Evolutionary conservation across 2,329 filamentous ascomycete genomes (phyloP).

Genomic region (Eutypella sp.): DNA sequence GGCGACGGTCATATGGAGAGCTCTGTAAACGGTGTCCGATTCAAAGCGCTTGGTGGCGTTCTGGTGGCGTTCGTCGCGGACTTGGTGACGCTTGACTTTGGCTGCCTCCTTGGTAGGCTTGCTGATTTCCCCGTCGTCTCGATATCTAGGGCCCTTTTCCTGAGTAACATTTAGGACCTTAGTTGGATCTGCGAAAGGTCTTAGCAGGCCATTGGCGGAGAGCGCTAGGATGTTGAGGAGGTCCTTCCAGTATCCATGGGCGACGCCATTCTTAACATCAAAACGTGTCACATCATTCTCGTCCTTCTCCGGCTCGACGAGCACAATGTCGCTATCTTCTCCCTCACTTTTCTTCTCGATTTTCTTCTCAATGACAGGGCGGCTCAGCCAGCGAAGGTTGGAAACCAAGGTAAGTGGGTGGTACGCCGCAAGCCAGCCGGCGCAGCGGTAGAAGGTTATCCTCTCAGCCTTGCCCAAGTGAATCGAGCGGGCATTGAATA

Average conservation of each 20-base stretch:
- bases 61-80: slow-evolving; percentile 35
- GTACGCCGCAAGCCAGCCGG: slow-evolving; percentile 50
- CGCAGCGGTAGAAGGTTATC: slow-evolving; percentile 44
- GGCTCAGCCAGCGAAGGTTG: slow-evolving; percentile 51
- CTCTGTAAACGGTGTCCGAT: slow-evolving; percentile 41
- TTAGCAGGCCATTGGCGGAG: slow-evolving; percentile 42
- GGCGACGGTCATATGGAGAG: slow-evolving; percentile 47
- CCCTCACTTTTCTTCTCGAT: slow-evolving; percentile 29
- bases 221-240: slow-evolving; percentile 52
- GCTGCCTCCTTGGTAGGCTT: slow-evolving; percentile 6
- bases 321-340: slow-evolving; percentile 26
- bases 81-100: slow-evolving; percentile 20
- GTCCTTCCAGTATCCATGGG: slow-evolving; percentile 61
- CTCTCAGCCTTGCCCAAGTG: slow-evolving; percentile 52
- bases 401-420: slow-evolving; percentile 50
- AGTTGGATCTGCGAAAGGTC: slow-evolving; percentile 33
- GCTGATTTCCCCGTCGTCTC: not conserved
- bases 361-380: slow-evolving; percentile 53
- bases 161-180: slow-evolving; percentile 35
- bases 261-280: slow-evolving; percentile 42
- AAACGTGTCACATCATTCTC: slow-evolving; percentile 32
- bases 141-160: slow-evolving; percentile 13
- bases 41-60: slow-evolving; percentile 36
- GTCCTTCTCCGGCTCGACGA: slow-evolving; percentile 28
- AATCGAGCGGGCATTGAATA: slow-evolving; percentile 58